Conservation (phyloP, 345 rosid species). For the Salix suchowensis region DNA sequence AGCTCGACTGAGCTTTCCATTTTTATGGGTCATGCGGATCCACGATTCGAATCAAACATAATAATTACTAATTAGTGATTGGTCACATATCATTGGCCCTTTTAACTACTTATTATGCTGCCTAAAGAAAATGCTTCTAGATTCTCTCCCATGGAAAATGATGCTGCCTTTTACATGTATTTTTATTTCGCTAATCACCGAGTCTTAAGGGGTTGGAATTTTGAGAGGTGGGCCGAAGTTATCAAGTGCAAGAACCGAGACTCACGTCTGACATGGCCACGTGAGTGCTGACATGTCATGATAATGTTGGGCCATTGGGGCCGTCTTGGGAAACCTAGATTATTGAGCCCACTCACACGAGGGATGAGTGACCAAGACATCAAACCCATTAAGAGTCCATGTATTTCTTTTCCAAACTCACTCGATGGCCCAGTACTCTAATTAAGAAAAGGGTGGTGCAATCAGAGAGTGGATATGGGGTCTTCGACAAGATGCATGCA, state of each 20-base stretch:
- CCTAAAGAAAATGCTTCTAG: neutral
- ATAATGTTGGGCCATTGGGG: slow-evolving; percentile 2
- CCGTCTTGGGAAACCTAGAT: neutral
- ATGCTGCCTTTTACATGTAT: neutral
- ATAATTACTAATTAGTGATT: no score
- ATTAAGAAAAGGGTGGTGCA: neutral
- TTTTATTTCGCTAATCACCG: neutral
- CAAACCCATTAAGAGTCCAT: neutral
- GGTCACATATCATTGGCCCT: neutral
- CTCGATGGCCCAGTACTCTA: neutral
- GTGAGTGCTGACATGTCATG: neutral
- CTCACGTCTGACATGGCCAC: neutral
- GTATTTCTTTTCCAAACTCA: neutral
- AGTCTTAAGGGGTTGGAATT: neutral
- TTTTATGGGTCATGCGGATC: neutral
- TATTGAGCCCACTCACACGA: neutral
- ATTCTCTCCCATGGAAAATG: neutral
- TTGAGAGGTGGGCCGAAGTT: neutral
- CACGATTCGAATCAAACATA: neutral
- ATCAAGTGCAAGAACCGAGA: neutral
- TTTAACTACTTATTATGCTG: neutral
- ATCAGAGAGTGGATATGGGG: neutral
- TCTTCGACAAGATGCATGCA: slow-evolving; percentile 11
- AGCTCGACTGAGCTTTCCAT: neutral
- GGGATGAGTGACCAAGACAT: neutral